Conservation (phyloP, 2,329 filamentous ascomycete species). For the Fusarium papillatum region DNA sequence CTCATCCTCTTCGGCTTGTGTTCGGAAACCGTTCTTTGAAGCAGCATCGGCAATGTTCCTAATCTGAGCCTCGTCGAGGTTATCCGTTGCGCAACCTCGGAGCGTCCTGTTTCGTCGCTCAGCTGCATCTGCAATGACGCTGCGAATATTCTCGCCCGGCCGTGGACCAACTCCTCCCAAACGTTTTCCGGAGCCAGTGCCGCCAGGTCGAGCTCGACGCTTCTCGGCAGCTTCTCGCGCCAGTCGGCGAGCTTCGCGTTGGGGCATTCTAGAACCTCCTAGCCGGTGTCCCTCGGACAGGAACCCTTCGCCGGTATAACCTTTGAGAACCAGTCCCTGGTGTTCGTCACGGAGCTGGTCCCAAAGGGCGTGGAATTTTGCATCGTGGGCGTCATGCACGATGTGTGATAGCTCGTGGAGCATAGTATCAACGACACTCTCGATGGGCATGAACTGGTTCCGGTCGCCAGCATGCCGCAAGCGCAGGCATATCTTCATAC, state of each 20-base stretch:
- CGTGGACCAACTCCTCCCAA: conserved; percentile 73
- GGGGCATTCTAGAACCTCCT: conserved; percentile 75
- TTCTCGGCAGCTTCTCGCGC: conserved; percentile 83
- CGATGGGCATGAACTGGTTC: conserved; percentile 83
- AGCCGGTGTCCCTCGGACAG: conserved; percentile 81
- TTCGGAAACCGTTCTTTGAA: conserved; percentile 81
- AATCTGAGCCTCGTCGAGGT: conserved; percentile 75
- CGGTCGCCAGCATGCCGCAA: conserved; percentile 83
- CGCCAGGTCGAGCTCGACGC: conserved; percentile 68
- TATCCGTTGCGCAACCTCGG: conserved; percentile 82
- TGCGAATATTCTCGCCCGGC: conserved; percentile 77
- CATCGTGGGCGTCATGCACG: conserved; percentile 85
- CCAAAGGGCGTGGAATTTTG: conserved; percentile 88
- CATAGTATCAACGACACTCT: conserved; percentile 90
- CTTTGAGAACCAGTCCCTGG: conserved; percentile 80
- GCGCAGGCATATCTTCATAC: conserved; percentile 85
- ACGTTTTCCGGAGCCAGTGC: conserved; percentile 78
- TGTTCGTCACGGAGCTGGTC: conserved; percentile 91
- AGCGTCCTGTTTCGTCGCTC: conserved; percentile 76
- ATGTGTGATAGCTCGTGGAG: conserved; percentile 96
- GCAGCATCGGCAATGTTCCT: conserved; percentile 74
- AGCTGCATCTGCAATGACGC: conserved; percentile 79
- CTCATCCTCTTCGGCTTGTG: conserved; percentile 88
- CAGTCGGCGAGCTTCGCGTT: conserved; percentile 80
- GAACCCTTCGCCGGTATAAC: conserved; percentile 93